Base-by-base conservation (phyloP, 164 flowering plant species). In the Vitis rotundifolia region DNA sequence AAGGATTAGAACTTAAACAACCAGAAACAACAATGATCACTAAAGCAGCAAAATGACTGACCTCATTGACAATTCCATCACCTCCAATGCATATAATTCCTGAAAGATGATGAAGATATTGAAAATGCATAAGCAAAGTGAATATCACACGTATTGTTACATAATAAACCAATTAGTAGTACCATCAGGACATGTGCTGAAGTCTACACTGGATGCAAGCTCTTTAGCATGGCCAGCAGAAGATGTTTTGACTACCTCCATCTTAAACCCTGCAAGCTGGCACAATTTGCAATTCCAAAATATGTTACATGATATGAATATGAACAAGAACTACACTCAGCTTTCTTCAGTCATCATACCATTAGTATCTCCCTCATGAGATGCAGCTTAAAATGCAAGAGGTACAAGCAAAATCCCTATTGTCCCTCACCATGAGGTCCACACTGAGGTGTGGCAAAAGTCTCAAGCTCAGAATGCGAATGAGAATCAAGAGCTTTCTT, bases 71-170 rank as follows among this genome's bases (percentile, higher is more conserved):
- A 78, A 95, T 95, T 62, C 99, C 99, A 85, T 95, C 99, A 77
- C 99, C 99, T 67, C 99, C 99, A 72, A 95, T 97, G 76, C 99
- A 95, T 72, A 95, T 91, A 60, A 95, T 95, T 73, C 99, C 99
- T 95, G 85, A 11, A 78, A 74, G 26, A 60, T 60, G 53, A 49
- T 0, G 18, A 58, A 44, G n/a, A 55, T 48, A 11, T 16, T 14
- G n/a, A 22, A 71, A 55, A 52, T 10, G 59, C 55, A 61, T 5
- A 29, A 47, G 7, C 47, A 47, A 19, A 26, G 15, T 5, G 53
- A 37, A 66, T 15, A 52, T n/a, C 31, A 14, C 13, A 50, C 47
- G 58, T 16, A 49, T 51, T 37, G 31, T 12, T 49, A 68, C 11
- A 71, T 54, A 75, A 60, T 10, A 31, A 37, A 64, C 29, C 65